phyloP scores from a whole-genome alignment of 208 protist genomes.

The Trypanosoma boissoni region DNA sequence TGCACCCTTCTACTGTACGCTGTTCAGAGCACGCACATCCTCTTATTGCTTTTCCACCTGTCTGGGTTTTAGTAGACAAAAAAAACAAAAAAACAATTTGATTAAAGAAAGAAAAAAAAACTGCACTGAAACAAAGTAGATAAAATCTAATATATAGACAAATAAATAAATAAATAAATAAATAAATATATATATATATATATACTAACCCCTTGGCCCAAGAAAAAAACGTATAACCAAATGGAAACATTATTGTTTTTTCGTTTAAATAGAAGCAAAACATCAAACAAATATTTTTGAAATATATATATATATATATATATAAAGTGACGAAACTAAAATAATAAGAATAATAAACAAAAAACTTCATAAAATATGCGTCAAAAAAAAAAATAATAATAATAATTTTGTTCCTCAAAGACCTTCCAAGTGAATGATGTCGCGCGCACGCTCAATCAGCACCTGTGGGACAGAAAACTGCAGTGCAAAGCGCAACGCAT shows the following conservation, averaged over 20 bases:
- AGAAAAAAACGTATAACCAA: too few species aligned
- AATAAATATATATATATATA: constrained; percentile 10
- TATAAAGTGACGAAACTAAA: neutral
- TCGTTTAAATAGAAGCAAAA: too few species aligned
- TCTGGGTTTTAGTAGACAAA: neutral
- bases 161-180: constrained; percentile 9
- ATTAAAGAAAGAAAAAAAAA: constrained; percentile 1
- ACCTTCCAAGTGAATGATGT: constrained; percentile 17
- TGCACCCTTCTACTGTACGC: too few species aligned
- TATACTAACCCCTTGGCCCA: too few species aligned
- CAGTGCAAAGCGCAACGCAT: constrained; percentile 25
- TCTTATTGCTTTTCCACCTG: too few species aligned
- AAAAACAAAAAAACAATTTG: constrained; percentile 1
- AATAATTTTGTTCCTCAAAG: constrained; percentile 14
- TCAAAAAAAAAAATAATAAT: neutral
- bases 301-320: constrained; percentile 2
- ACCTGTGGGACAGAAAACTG: constrained; percentile 27
- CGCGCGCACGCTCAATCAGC: constrained; percentile 18
- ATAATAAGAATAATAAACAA: constrained; percentile 18
- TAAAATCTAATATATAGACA: neutral
- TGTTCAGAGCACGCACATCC: too few species aligned
- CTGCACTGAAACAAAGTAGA: constrained; percentile 1
- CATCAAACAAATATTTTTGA: too few species aligned
- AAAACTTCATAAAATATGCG: constrained; percentile 9
- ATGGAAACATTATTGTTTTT: too few species aligned